Evolutionary conservation across 2,329 filamentous ascomycete genomes (phyloP).

Genomic region (Aspergillus pseudonomiae): DNA sequence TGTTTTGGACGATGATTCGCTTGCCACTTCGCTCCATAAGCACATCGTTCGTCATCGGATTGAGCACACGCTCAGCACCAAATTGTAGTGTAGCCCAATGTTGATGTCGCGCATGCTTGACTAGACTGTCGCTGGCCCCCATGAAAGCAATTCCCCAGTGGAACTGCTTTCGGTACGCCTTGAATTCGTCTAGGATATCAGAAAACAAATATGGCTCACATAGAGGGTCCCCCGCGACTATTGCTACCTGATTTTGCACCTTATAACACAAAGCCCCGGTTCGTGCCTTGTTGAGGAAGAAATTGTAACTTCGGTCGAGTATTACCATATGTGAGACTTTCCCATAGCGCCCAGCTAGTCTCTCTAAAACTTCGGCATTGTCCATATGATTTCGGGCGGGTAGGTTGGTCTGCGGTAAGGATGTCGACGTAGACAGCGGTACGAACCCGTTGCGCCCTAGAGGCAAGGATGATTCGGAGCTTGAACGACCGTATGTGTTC

Average conservation of each 20-base stretch:
- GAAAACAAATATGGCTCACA: slow-evolving; percentile 31
- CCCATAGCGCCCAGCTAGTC: slow-evolving; percentile 38
- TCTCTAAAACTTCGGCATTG: not conserved
- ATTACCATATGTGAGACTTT: slow-evolving; percentile 48
- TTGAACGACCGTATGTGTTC: not conserved
- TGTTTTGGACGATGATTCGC: slow-evolving; percentile 40
- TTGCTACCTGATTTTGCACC: slow-evolving; percentile 38
- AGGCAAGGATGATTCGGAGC: slow-evolving; percentile 1
- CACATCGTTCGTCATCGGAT: slow-evolving; percentile 44
- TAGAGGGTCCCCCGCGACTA: slow-evolving; percentile 46
- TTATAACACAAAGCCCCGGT: slow-evolving; percentile 46
- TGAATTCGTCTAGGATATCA: slow-evolving; percentile 40
- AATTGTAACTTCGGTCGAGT: slow-evolving; percentile 45
- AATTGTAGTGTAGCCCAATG: slow-evolving; percentile 43
- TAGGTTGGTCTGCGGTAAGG: not conserved
- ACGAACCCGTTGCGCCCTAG: not conserved
- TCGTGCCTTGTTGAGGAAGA: slow-evolving; percentile 42
- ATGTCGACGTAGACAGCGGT: not conserved
- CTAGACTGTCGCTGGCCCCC: slow-evolving; percentile 40
- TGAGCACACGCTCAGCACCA: slow-evolving; percentile 44
- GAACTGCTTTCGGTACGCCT: slow-evolving; percentile 33
- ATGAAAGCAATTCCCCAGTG: slow-evolving; percentile 40
- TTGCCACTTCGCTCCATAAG: slow-evolving; percentile 40
- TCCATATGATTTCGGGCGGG: not conserved
- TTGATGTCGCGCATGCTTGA: slow-evolving; percentile 30